A percentile compares a stretch with the other conserved stretches of the same genome.
phyloP scores from a whole-genome alignment of 2,329 filamentous ascomycete genomes.

The Colletotrichum musicola region DNA sequence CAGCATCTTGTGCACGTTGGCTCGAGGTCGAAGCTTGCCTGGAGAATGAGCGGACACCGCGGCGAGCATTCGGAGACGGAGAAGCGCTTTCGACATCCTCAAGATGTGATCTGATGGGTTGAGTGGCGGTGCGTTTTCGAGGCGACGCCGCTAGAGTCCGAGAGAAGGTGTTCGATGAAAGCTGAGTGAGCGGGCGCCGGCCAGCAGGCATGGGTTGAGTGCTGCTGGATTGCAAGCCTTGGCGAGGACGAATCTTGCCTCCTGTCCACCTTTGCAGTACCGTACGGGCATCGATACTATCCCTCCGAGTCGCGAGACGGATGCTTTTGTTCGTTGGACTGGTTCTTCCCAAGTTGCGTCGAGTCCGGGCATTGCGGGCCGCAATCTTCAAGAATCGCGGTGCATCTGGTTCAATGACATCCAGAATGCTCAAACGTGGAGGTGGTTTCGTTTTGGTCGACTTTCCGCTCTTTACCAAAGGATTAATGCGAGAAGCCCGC shows the following conservation, averaged over 20 bases:
- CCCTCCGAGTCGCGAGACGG: conserved; percentile 69
- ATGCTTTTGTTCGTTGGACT: conserved; percentile 70
- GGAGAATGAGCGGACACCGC: conserved; percentile 38
- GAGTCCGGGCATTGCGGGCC: conserved; percentile 66
- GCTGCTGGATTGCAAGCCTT: conserved; percentile 14
- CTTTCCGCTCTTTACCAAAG: conserved; percentile 8
- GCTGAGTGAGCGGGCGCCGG: conserved; percentile 17
- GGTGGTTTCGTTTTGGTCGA: conserved; percentile 42
- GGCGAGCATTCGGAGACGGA: conserved; percentile 9
- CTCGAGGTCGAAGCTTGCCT: conserved; percentile 14
- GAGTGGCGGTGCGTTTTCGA: neutral
- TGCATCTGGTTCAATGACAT: conserved; percentile 65
- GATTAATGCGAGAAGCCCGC: conserved; percentile 12
- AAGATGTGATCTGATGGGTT: neutral
- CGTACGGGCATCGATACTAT: conserved; percentile 69
- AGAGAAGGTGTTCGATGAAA: conserved; percentile 19
- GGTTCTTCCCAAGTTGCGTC: conserved; percentile 63
- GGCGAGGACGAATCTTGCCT: conserved; percentile 62
- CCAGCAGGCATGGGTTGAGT: neutral
- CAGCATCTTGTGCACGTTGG: conserved; percentile 5
- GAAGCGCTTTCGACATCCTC: neutral
- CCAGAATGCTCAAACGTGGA: conserved; percentile 71
- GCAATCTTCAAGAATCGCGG: conserved; percentile 73
- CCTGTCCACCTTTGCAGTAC: conserved; percentile 68
- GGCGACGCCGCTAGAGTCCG: conserved; percentile 9